Conservation (phyloP, 768 basidiomycete species). For the Sutorius australiensis region DNA sequence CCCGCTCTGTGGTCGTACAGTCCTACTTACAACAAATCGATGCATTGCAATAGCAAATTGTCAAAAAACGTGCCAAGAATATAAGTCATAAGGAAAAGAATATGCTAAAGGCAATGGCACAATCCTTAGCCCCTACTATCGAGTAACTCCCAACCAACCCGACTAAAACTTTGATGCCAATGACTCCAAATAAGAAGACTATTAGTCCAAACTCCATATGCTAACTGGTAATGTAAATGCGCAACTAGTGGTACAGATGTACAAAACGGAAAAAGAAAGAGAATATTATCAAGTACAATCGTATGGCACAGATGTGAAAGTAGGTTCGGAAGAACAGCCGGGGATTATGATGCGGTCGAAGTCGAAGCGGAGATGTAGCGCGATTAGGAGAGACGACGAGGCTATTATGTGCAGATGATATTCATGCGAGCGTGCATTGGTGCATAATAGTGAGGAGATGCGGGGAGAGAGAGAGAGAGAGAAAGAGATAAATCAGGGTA, state of each 20-base stretch:
- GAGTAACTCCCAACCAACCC: slow-evolving; percentile 27
- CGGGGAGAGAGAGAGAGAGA: slow-evolving; percentile 15
- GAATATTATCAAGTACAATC: slow-evolving; percentile 32
- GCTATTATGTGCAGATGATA: slow-evolving; percentile 29
- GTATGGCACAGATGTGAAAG: slow-evolving; percentile 31
- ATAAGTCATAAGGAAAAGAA: slow-evolving; percentile 24
- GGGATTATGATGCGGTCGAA: slow-evolving; percentile 15
- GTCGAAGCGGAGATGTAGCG: slow-evolving; percentile 23
- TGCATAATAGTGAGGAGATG: slow-evolving; percentile 21
- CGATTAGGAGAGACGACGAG: slow-evolving; percentile 31
- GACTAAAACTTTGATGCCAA: slow-evolving; percentile 30
- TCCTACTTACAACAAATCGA: slow-evolving; percentile 29
- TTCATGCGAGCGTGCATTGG: slow-evolving; percentile 23
- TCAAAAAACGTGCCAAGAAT: slow-evolving; percentile 30
- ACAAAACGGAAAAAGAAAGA: slow-evolving; percentile 23
- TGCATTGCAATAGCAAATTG: slow-evolving; percentile 27
- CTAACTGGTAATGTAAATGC: slow-evolving; percentile 35
- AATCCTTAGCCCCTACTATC: slow-evolving; percentile 31
- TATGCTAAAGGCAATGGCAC: slow-evolving; percentile 21
- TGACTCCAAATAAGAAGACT: slow-evolving; percentile 22
- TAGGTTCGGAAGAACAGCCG: slow-evolving; percentile 16
- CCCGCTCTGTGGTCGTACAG: slow-evolving; percentile 18
- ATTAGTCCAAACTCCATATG: slow-evolving; percentile 34
- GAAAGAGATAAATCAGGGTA: slow-evolving; percentile 35
- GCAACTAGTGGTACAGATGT: slow-evolving; percentile 33